Evolutionary conservation across 2,329 filamentous ascomycete species (phyloP).

Genomic region (Zopfia rhizophila): DNA sequence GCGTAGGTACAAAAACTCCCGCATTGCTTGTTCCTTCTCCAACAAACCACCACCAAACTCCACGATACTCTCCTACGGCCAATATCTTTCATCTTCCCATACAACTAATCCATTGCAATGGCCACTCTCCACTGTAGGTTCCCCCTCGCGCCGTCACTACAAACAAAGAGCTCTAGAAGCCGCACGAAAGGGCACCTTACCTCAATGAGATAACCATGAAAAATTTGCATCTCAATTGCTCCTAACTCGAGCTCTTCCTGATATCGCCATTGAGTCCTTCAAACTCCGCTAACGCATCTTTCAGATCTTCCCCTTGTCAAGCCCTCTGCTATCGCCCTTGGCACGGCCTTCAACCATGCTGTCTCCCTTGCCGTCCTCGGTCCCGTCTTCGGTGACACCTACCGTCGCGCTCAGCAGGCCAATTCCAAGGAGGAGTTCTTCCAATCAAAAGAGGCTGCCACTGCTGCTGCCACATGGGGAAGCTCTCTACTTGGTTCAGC

Average conservation of each 20-base stretch:
- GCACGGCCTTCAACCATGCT: slow-evolving; percentile 94
- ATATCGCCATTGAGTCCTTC: neutral
- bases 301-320: slow-evolving; percentile 84
- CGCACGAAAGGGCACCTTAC: neutral
- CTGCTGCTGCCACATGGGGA: slow-evolving; percentile 88
- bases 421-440: slow-evolving; percentile 98
- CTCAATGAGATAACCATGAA: neutral
- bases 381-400: slow-evolving; percentile 93
- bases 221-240: neutral
- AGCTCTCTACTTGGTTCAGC: slow-evolving; percentile 89
- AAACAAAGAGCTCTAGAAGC: neutral
- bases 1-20: slow-evolving; percentile 44
- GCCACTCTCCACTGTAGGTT: slow-evolving; percentile 69
- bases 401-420: slow-evolving; percentile 88
- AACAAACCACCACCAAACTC: slow-evolving; percentile 17
- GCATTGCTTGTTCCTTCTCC: slow-evolving; percentile 34
- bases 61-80: slow-evolving; percentile 19
- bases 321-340: slow-evolving; percentile 96
- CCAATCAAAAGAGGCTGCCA: slow-evolving; percentile 89
- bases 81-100: slow-evolving; percentile 26
- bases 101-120: slow-evolving; percentile 58
- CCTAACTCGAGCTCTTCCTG: neutral
- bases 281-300: slow-evolving; percentile 27
- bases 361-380: slow-evolving; percentile 86
- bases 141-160: neutral